These are phyloP conservation scores for Staphylotrichum tortipilum DNA, from an alignment of 495 filamentous ascomycete genomes.

Conservation along the genomic window DNA sequence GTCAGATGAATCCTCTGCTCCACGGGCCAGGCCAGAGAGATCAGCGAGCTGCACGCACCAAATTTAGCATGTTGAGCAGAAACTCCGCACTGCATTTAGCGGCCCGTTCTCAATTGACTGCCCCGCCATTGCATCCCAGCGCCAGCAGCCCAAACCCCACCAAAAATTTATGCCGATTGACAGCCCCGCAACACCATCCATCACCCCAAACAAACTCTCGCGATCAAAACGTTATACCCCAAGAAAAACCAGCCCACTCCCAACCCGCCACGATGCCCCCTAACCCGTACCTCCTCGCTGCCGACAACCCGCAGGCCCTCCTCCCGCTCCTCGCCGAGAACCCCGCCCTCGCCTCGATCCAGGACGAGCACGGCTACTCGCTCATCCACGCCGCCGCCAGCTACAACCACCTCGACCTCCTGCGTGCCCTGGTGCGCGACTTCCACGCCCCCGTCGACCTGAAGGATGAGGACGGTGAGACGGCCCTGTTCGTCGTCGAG, in stretches of 20 bases:
- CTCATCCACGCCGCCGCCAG: slow-evolving; percentile 86
- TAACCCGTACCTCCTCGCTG: slow-evolving; percentile 71
- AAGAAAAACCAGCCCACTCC: background rate
- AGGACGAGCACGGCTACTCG: slow-evolving; percentile 83
- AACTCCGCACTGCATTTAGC: too few species aligned
- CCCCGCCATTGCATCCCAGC: background rate
- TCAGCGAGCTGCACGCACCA: too few species aligned
- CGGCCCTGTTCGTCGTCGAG: slow-evolving; percentile 80
- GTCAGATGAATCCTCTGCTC: too few species aligned
- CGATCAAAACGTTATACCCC: background rate
- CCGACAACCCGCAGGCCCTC: slow-evolving; percentile 60
- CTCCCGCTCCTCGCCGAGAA: slow-evolving; percentile 58
- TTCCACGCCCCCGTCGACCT: slow-evolving; percentile 72
- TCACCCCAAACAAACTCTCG: too few species aligned
- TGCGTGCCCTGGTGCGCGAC: slow-evolving; percentile 66
- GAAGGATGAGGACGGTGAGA: slow-evolving; percentile 82
- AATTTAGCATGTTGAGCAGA: too few species aligned
- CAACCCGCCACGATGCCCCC: slow-evolving; percentile 33
- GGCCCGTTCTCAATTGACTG: background rate
- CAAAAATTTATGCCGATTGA: slow-evolving; percentile 7
- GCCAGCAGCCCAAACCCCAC: too few species aligned
- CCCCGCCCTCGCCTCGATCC: slow-evolving; percentile 55
- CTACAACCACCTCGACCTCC: slow-evolving; percentile 75
- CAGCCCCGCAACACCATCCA: background rate
- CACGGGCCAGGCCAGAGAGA: too few species aligned